Conservation (phyloP, 139 green algal species). For the Tetradesmus obliquus region DNA sequence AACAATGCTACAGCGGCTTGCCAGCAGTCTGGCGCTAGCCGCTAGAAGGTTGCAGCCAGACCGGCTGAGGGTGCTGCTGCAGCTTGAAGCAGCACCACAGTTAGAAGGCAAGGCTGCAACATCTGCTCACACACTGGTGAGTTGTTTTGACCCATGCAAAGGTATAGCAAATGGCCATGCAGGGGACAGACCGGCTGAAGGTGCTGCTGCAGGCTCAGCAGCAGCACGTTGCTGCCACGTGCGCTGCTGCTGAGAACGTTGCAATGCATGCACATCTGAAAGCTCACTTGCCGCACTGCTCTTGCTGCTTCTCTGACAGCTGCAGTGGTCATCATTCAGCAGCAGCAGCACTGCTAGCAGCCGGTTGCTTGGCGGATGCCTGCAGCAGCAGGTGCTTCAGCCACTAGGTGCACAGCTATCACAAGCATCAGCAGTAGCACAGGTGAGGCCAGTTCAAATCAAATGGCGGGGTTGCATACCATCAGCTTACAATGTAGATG, state of each 20-base stretch:
- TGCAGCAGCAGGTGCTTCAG: not conserved
- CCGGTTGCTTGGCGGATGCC: not conserved
- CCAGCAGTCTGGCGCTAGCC: not conserved
- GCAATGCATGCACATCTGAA: not conserved
- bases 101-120: not conserved
- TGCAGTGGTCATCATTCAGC: not conserved
- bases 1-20: not conserved
- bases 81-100: not conserved
- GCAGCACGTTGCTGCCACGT: not conserved
- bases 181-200: not conserved
- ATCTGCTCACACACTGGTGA: not conserved
- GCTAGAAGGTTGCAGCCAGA: not conserved
- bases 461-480: too few relatives aligned
- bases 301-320: not conserved
- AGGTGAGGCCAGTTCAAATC: not conserved
- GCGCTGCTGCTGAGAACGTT: not conserved
- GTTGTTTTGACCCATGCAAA: not conserved
- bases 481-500: too few relatives aligned
- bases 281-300: not conserved
- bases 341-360: not conserved
- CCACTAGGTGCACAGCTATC: not conserved
- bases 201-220: not conserved
- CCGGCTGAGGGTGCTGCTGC: not conserved
- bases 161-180: not conserved
- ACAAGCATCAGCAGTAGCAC: not conserved